Percentiles rank a stretch among this genome's conserved stretches.
Evolutionary conservation across 441 rosid genomes (phyloP).

Genomic region (Adansonia rubrostipa): DNA sequence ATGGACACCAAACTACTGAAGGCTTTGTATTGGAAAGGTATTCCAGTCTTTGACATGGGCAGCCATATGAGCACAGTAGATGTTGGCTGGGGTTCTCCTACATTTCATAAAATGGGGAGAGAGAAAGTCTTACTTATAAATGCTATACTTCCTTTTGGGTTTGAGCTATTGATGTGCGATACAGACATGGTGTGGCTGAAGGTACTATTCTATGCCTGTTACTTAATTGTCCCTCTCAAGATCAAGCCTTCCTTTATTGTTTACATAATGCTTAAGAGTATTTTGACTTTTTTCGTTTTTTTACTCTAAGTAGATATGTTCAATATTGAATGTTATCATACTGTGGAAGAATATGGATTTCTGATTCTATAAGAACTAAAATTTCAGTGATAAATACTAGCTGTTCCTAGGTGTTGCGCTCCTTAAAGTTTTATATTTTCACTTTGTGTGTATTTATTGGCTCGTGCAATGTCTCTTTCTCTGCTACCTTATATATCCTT

Average conservation of each 20-base stretch:
- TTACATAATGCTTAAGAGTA: background rate
- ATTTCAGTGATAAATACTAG: background rate
- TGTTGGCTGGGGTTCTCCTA: constrained; percentile 97
- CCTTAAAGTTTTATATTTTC: constrained; percentile 2
- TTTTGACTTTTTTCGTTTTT: constrained; percentile 6
- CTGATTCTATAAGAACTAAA: constrained; percentile 17
- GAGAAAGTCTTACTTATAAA: constrained; percentile 92
- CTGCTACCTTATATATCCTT: background rate
- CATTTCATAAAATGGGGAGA: constrained; percentile 99
- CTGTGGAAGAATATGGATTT: constrained; percentile 3
- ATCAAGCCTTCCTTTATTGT: constrained; percentile 12
- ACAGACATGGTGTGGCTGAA: constrained; percentile 99
- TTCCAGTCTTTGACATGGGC: constrained; percentile 98
- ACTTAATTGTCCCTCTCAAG: constrained; percentile 9
- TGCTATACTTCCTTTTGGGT: constrained; percentile 81
- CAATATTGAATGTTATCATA: background rate
- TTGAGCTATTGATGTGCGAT: constrained; percentile 93
- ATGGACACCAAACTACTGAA: constrained; percentile 93
- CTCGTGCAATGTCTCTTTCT: background rate
- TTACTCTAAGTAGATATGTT: background rate
- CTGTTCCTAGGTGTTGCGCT: background rate
- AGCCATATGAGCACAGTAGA: constrained; percentile 94
- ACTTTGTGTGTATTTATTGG: background rate
- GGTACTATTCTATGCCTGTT: constrained; percentile 46
- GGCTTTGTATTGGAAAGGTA: constrained; percentile 94